These are phyloP conservation scores for Antrodiella citrinella DNA, from an alignment of 768 basidiomycete genomes.

Conservation along the genomic window DNA sequence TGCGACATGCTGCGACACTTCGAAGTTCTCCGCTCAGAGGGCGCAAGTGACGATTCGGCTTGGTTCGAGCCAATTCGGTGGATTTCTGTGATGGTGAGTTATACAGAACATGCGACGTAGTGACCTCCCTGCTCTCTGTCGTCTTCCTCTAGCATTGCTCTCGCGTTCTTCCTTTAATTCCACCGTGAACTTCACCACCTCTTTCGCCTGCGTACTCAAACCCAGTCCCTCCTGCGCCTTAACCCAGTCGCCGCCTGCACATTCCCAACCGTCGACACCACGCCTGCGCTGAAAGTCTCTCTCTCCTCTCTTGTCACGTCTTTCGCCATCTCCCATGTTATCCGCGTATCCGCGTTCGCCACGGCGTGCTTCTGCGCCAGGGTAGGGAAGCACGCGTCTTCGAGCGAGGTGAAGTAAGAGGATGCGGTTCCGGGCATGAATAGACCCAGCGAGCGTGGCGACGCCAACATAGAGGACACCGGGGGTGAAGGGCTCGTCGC, in stretches of 20 bases:
- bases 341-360: conserved; percentile 49
- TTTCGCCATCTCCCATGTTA: conserved; percentile 50
- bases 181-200: too few species aligned
- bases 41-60: too few species aligned
- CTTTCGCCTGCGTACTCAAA: conserved; percentile 17
- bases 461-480: conserved; percentile 89
- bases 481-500: conserved; percentile 77
- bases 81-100: too few species aligned
- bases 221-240: conserved; percentile 57
- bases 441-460: conserved; percentile 80
- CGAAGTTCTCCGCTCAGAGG: too few species aligned
- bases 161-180: too few species aligned
- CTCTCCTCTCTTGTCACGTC: conserved; percentile 42
- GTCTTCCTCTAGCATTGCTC: too few species aligned
- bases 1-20: too few species aligned
- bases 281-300: conserved; percentile 35
- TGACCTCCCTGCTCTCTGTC: too few species aligned
- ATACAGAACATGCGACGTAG: too few species aligned
- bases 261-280: conserved; percentile 38
- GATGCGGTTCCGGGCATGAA: conserved; percentile 71
- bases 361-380: conserved; percentile 62
- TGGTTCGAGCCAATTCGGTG: too few species aligned
- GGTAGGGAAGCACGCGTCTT: conserved; percentile 61
- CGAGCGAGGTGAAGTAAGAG: conserved; percentile 63
- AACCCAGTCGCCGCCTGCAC: conserved; percentile 69